These are phyloP conservation scores for Chara braunii DNA, from an alignment of 139 green algal genomes.

Conservation along the genomic window DNA sequence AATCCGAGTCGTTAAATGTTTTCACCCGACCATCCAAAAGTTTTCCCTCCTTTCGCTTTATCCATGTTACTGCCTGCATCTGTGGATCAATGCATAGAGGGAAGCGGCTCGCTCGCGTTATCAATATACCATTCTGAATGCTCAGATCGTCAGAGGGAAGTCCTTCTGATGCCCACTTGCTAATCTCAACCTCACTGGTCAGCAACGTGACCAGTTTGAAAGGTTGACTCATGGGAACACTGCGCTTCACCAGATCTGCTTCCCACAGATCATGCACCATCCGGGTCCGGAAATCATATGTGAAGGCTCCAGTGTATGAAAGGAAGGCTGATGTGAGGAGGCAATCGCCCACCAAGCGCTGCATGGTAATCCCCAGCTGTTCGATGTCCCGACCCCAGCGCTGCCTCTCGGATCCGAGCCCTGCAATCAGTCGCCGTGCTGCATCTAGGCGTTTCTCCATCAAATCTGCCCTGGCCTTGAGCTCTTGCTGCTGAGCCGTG, in stretches of 20 bases:
- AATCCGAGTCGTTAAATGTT: conserved; percentile 79
- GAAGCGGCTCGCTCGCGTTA: conserved; percentile 58
- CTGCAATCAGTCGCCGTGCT: conserved; percentile 64
- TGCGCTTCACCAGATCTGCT: conserved; percentile 50
- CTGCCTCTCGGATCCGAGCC: conserved; percentile 60
- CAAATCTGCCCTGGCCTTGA: conserved; percentile 71
- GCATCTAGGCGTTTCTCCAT: conserved; percentile 73
- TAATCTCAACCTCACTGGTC: conserved; percentile 64
- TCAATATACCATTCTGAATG: conserved; percentile 80
- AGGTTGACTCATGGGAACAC: conserved; percentile 56
- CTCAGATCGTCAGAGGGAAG: conserved; percentile 71
- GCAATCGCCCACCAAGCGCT: conserved; percentile 67
- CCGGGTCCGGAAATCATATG: conserved; percentile 63
- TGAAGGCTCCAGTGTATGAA: conserved; percentile 73
- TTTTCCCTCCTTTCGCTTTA: conserved; percentile 73
- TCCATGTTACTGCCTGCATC: conserved; percentile 72
- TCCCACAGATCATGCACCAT: conserved; percentile 68
- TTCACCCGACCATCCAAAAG: conserved; percentile 73
- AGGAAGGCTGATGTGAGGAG: conserved; percentile 70
- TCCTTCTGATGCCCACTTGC: conserved; percentile 60
- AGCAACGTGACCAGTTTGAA: conserved; percentile 71
- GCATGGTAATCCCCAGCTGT: conserved; percentile 44
- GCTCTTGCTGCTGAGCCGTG: conserved; percentile 58
- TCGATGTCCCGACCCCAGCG: conserved; percentile 70
- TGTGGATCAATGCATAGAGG: conserved; percentile 74